Base-by-base conservation (phyloP, 2,329 filamentous ascomycete species). In the Stenocarpella maydis region DNA sequence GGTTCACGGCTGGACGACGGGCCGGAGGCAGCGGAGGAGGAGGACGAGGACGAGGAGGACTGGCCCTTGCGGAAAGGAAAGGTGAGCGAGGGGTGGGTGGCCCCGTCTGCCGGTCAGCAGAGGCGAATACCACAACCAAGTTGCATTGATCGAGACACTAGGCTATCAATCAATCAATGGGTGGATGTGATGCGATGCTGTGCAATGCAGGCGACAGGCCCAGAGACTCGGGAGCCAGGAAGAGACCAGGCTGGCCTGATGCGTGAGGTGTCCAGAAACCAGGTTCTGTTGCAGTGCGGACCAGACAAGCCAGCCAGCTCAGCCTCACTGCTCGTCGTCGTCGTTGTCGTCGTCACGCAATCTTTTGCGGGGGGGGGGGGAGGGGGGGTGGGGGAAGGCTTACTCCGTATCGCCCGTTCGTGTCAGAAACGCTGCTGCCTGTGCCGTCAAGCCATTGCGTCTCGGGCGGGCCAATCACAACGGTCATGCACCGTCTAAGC, bases 361-460 rank as follows among this genome's bases (percentile, higher is more conserved):
- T 37, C 19, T 3, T 45, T 24, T 24, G 31, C 26, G n/a, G n/a
- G n/a, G n/a, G n/a, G n/a, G n/a, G n/a, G n/a, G n/a, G n/a, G n/a
- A n/a, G n/a, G n/a, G n/a, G n/a, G n/a, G n/a, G n/a, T n/a, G n/a
- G n/a, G n/a, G n/a, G n/a, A n/a, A n/a, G n/a, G n/a, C n/a, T n/a
- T n/a, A n/a, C n/a, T n/a, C n/a, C n/a, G n/a, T 6, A n/a, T 31
- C 26, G 58, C 41, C n/a, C 58, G 43, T 45, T 45, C 58, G 41
- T 61, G 58, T 61, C 58, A 49, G 43, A 63, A 63, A 63, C 58
- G 58, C 28, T 63, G 58, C 43, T 63, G 58, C 58, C 58, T 63
- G 58, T 26, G 58, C 58, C 43, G 58, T 49, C 58, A 63, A 63
- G 58, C 58, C 58, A 63, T 63, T 63, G n/a, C 15, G 28, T 37